Conservation (phyloP, 1,139 yeast species). For the Taphrina sp. region DNA sequence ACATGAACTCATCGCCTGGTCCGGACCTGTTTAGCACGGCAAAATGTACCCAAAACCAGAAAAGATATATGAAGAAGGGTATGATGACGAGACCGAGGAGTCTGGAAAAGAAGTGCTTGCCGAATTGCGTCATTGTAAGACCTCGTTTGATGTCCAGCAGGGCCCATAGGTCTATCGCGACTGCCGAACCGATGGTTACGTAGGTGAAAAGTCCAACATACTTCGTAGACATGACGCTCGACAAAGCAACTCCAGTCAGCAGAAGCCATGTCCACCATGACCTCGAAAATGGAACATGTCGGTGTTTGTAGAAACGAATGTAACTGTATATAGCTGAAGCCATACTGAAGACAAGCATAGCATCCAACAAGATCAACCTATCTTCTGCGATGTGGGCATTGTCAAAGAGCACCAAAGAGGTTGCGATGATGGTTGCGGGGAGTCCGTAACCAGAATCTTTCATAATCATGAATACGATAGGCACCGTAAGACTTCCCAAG, state of each 20-base stretch:
- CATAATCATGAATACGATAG: constrained; percentile 75
- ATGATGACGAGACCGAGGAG: constrained; percentile 67
- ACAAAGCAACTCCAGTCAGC: constrained; percentile 77
- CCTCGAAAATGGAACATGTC: constrained; percentile 61
- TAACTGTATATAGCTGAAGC: constrained; percentile 77
- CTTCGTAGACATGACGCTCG: constrained; percentile 87
- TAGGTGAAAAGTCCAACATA: constrained; percentile 94
- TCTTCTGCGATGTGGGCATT: constrained; percentile 93
- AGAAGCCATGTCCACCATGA: constrained; percentile 88
- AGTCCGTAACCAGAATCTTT: constrained; percentile 79
- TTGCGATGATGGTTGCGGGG: constrained; percentile 74
- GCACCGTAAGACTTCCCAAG: constrained; percentile 78
- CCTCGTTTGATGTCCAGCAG: constrained; percentile 73
- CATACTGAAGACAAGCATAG: constrained; percentile 77
- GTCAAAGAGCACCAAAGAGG: constrained; percentile 78
- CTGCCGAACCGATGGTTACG: constrained; percentile 82
- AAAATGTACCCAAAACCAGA: constrained; percentile 94
- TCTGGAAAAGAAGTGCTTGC: constrained; percentile 75
- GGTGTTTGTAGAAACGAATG: constrained; percentile 71
- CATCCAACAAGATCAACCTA: constrained; percentile 83
- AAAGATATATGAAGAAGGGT: constrained; percentile 79
- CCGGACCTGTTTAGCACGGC: constrained; percentile 78
- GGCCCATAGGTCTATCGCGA: constrained; percentile 79
- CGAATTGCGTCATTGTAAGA: constrained; percentile 57
- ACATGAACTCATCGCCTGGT: constrained; percentile 93